Evolutionary conservation across 2,329 filamentous ascomycete genomes (phyloP).

Genomic region (Aspergillus arachidicola): DNA sequence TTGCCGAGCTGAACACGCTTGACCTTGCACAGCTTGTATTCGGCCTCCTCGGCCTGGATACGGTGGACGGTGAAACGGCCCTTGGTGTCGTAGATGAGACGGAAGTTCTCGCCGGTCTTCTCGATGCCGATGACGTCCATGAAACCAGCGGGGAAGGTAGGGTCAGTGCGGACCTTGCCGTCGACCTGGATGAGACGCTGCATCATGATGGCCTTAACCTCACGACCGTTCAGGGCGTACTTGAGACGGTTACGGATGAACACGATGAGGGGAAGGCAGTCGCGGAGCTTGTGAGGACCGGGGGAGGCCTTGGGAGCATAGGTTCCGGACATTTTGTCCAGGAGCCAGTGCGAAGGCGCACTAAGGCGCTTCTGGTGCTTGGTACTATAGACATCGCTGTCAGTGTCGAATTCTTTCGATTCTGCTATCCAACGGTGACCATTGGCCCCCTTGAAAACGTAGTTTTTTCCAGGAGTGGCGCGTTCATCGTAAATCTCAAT

Average conservation of each 20-base stretch:
- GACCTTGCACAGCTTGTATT: conserved; percentile 99
- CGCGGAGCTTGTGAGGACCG: conserved; percentile 98
- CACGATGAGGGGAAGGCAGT: conserved; percentile 98
- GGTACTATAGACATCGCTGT: conserved; percentile 63
- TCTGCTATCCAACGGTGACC: not conserved
- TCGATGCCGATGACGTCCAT: conserved; percentile 99
- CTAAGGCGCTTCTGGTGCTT: conserved; percentile 99
- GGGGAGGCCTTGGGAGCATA: conserved; percentile 70
- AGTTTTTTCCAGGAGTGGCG: not conserved
- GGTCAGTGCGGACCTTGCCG: conserved; percentile 98
- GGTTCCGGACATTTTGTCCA: conserved; percentile 98
- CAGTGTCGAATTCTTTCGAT: conserved; percentile 22
- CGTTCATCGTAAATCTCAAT: not conserved
- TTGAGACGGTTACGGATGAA: conserved; percentile 93
- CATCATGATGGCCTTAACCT: conserved; percentile 98
- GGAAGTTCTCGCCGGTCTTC: conserved; percentile 99
- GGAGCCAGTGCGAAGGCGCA: conserved; percentile 98
- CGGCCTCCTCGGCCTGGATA: conserved; percentile 96
- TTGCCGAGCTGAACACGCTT: conserved; percentile 99
- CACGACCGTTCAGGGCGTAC: conserved; percentile 98
- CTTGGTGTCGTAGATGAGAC: conserved; percentile 99
- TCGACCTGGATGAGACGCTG: conserved; percentile 99
- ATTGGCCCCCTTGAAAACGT: not conserved
- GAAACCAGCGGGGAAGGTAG: conserved; percentile 95
- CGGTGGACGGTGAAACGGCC: conserved; percentile 99